Conservation (phyloP, 441 rosid species). For the Gossypium schwendimanii region DNA sequence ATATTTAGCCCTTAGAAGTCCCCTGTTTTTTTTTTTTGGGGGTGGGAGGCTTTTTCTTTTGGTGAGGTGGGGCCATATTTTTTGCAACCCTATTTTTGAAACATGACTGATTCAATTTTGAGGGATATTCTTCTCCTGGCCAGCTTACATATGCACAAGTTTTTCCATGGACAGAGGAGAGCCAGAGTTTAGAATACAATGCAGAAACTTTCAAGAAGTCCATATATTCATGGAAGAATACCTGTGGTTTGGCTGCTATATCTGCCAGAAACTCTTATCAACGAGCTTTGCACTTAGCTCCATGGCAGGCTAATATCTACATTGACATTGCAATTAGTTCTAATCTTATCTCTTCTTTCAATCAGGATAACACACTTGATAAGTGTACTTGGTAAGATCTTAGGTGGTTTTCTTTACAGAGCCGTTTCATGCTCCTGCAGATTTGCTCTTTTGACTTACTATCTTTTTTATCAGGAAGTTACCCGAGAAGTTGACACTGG, state of each 20-base stretch:
- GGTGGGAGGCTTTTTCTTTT: background rate
- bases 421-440: slow-evolving; percentile 12
- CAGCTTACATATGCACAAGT: slow-evolving; percentile 74
- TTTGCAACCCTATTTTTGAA: slow-evolving; percentile 3
- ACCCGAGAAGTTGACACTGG: slow-evolving; percentile 84
- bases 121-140: slow-evolving; percentile 25
- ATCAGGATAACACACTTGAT: slow-evolving; percentile 25
- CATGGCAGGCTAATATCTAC: slow-evolving; percentile 88
- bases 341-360: slow-evolving; percentile 56
- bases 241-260: slow-evolving; percentile 46
- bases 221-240: slow-evolving; percentile 61
- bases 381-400: slow-evolving; percentile 52
- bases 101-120: slow-evolving; percentile 15
- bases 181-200: slow-evolving; percentile 28
- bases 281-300: slow-evolving; percentile 70
- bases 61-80: background rate
- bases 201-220: slow-evolving; percentile 42
- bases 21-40: background rate
- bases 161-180: slow-evolving; percentile 63
- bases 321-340: slow-evolving; percentile 64
- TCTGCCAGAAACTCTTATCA: slow-evolving; percentile 75
- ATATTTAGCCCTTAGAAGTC: background rate
- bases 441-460: slow-evolving; percentile 20
- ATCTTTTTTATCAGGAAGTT: slow-evolving; percentile 64
- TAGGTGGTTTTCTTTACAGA: slow-evolving; percentile 16